Evolutionary conservation across 257 asterid species (phyloP).

Genomic region (Cinchona pubescens): DNA sequence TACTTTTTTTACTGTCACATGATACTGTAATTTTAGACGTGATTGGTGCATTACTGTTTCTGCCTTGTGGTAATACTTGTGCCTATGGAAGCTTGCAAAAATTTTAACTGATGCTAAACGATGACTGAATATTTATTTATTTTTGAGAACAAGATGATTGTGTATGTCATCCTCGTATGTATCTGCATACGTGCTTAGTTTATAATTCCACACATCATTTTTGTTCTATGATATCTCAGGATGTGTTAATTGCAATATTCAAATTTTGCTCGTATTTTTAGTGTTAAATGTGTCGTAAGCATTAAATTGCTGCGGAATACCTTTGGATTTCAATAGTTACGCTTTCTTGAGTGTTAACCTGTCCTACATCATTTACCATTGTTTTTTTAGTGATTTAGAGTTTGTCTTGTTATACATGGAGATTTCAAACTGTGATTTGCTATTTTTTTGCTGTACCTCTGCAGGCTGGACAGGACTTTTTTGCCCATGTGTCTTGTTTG

Average conservation of each 20-base stretch:
- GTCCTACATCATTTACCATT: neutral
- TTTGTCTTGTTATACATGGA: neutral
- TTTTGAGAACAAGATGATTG: neutral
- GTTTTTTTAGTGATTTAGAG: neutral
- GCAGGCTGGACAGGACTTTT: constrained; percentile 89
- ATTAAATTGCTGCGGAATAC: neutral
- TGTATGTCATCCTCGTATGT: neutral
- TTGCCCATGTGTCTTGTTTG: constrained; percentile 93
- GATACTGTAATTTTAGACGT: neutral
- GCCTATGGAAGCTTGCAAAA: neutral
- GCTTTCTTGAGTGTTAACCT: neutral
- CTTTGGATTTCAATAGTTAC: neutral
- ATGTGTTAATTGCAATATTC: neutral
- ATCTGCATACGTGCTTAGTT: neutral
- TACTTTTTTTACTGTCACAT: neutral
- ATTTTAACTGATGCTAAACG: neutral
- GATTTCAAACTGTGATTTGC: neutral
- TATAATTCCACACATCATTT: neutral
- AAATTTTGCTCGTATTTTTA: neutral
- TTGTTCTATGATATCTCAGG: neutral
- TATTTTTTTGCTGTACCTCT: constrained; percentile 13
- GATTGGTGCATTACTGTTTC: neutral
- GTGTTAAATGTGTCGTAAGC: neutral
- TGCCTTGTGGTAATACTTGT: neutral
- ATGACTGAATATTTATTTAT: neutral